Percentiles rank a stretch among this genome's conserved stretches.
phyloP scores from a whole-genome alignment of 306 rosid genomes.

The Vigna unguiculata region DNA sequence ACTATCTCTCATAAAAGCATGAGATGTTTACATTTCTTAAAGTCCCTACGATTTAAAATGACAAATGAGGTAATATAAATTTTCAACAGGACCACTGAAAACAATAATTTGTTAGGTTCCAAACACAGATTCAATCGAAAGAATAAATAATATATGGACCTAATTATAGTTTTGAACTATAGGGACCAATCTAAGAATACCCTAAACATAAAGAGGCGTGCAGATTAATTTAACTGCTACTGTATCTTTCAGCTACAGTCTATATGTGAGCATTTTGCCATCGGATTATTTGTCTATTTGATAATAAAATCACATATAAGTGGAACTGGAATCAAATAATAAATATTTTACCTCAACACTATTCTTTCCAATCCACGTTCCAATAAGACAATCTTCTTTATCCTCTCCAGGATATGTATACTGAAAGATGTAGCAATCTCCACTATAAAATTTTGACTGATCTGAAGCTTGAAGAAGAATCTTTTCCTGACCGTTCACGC shows the following conservation, averaged over 20 bases:
- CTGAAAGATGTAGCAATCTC: conserved; percentile 90
- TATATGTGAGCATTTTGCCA: conserved; percentile 12
- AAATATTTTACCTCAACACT: conserved; percentile 73
- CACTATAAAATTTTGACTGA: conserved; percentile 85
- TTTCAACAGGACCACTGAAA: conserved; percentile 17
- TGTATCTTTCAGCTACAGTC: conserved; percentile 23
- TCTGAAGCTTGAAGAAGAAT: conserved; percentile 73
- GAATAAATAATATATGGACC: conserved; percentile 1
- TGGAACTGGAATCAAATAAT: conserved; percentile 14
- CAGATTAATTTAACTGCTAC: conserved; percentile 21
- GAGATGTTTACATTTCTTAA: conserved; percentile 23
- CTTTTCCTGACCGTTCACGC: conserved; percentile 78
- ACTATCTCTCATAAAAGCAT: conserved; percentile 19
- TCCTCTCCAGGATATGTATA: conserved; percentile 87
- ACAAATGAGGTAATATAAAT: neutral
- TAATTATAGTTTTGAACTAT: conserved; percentile 27
- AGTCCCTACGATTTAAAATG: conserved; percentile 20
- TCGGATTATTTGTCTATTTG: conserved; percentile 36
- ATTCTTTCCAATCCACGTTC: conserved; percentile 88
- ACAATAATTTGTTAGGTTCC: conserved; percentile 20
- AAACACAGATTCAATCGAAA: neutral
- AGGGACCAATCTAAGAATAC: conserved; percentile 23
- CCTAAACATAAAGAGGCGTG: conserved; percentile 4
- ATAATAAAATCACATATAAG: conserved; percentile 26
- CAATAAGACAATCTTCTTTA: conserved; percentile 81